phyloP scores from a whole-genome alignment of 305 asterid genomes.

The Fraxinus ornus region DNA sequence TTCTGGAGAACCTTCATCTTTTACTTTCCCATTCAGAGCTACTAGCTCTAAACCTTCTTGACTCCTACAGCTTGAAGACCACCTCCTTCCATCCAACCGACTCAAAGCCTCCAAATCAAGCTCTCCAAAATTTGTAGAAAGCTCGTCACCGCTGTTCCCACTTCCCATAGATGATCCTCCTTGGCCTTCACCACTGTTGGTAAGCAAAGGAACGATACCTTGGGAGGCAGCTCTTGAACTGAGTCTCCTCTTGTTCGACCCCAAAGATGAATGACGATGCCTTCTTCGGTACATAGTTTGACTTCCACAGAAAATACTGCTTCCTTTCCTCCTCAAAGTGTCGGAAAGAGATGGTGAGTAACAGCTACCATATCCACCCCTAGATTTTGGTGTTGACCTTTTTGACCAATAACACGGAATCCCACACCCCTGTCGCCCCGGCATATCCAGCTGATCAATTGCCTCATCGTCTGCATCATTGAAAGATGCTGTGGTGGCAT shows the following conservation, averaged over 20 bases:
- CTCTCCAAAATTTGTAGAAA: constrained; percentile 69
- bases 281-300: constrained; percentile 54
- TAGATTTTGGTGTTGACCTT: constrained; percentile 78
- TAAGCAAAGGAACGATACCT: constrained; percentile 70
- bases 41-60: constrained; percentile 68
- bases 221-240: constrained; percentile 44
- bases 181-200: constrained; percentile 31
- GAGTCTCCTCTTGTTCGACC: constrained; percentile 58
- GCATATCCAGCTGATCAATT: constrained; percentile 73
- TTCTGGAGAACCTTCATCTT: constrained; percentile 52
- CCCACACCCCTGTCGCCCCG: constrained; percentile 87
- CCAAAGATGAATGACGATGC: constrained; percentile 44
- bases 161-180: constrained; percentile 64
- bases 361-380: constrained; percentile 55
- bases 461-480: constrained; percentile 78
- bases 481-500: constrained; percentile 66
- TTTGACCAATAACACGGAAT: constrained; percentile 93
- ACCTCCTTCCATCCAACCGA: constrained; percentile 82
- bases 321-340: constrained; percentile 73
- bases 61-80: constrained; percentile 80
- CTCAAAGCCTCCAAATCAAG: constrained; percentile 87
- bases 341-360: constrained; percentile 84
- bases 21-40: constrained; percentile 42
- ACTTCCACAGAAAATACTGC: constrained; percentile 70
- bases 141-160: constrained; percentile 65